Conservation (phyloP, 495 filamentous ascomycete species). For the Aspergillus diversus region DNA sequence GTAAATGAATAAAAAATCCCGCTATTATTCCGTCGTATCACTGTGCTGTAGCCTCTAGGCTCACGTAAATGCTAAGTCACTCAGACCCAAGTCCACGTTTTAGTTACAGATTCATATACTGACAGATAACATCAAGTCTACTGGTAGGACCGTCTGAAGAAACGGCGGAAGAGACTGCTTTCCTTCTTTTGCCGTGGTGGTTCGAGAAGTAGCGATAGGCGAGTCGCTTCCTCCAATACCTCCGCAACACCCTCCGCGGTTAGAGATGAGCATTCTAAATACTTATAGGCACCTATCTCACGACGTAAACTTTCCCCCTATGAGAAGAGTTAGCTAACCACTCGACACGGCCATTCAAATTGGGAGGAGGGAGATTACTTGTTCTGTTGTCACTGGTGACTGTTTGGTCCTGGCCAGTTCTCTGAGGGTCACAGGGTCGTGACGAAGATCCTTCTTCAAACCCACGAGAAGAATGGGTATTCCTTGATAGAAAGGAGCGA, state of each 20-base stretch:
- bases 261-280: conserved; percentile 3
- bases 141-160: background rate
- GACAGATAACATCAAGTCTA: background rate
- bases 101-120: background rate
- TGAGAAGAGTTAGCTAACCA: background rate
- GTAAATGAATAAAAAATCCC: too few species aligned
- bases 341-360: background rate
- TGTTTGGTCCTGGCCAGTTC: background rate
- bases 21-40: too few species aligned
- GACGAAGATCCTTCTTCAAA: conserved; percentile 1
- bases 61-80: background rate
- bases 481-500: background rate
- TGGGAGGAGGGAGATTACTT: background rate
- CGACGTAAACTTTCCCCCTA: background rate
- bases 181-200: conserved; percentile 2
- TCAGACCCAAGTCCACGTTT: background rate
- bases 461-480: background rate
- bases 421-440: background rate
- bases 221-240: conserved; percentile 1
- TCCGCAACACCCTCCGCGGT: background rate
- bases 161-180: background rate
- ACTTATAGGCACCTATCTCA: background rate
- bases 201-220: background rate
- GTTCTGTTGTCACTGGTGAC: conserved; percentile 1
- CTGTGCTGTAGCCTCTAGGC: too few species aligned